Base-by-base conservation (phyloP, 2,329 filamentous ascomycete genomes). In the Anthostomella pinea region DNA sequence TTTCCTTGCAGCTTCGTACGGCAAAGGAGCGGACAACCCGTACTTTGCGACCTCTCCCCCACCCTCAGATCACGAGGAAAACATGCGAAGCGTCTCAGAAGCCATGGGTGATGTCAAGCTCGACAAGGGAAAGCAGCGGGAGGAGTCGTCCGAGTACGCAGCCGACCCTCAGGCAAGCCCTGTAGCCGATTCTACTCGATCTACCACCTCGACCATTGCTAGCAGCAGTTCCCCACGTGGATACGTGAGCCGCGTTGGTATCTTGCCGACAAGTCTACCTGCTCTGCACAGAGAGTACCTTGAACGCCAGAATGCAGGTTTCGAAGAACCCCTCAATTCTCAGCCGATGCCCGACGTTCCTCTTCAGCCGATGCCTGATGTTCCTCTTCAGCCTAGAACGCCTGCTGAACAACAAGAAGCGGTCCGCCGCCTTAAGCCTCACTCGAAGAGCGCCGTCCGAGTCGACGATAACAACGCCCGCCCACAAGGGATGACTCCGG, bases 271-370 rank as follows among this genome's bases (percentile, higher is more conserved):
- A 48, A 96, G 89, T 63, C 68, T 98, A 27, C 88, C 93, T 6
- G 81, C 86, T 20, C 94, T 95, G 42, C 93, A 98, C 63, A 83
- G 84, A 45, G 90, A 93, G 35, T 93, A 85, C 50, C 91, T 97
- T 77, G 84, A 89, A 58, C 80, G 84, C 37, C 70, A 73, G 54
- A 73, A 77, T 58, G 69, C 75, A 8, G 76, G 72, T 32, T 63
- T 65, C 43, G 68, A 72, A 29, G 64, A 69, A 39, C 59, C 68
- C 3, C 57, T 69, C 9, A 60, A 67, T 8, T 59, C 67, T 39
- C 60, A 71, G 4, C 65, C 64, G 45, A 66, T 60, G 45, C 72
- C 62, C 28, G 75, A 79, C 6, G 69, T 75, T 38, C 67, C 67
- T 3, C 51, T 63, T 2, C 67, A 73, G 19, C 65, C 72, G 45